phyloP scores from a whole-genome alignment of 164 flowering plant species.

The Protea cynaroides region DNA sequence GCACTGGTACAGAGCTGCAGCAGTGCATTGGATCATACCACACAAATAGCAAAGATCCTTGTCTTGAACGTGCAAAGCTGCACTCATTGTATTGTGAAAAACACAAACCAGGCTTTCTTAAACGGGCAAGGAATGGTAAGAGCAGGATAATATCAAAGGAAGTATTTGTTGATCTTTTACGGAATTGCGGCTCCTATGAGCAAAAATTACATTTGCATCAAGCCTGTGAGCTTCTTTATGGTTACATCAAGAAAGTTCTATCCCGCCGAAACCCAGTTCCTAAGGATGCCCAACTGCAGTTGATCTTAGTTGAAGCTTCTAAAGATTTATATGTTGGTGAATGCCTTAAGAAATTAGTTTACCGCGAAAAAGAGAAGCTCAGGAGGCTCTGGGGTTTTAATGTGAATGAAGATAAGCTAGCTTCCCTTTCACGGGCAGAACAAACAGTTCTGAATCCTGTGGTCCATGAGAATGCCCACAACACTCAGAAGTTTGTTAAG shows the following conservation, averaged over 20 bases:
- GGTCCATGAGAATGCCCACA: conserved; percentile 16
- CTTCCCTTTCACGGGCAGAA: conserved; percentile 25
- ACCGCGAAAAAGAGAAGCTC: conserved; percentile 68
- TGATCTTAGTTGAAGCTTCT: conserved; percentile 87
- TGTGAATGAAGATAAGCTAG: conserved; percentile 19
- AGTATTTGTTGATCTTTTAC: conserved; percentile 64
- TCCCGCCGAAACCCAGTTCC: conserved; percentile 72
- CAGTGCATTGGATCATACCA: conserved; percentile 57
- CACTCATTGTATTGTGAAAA: conserved; percentile 79
- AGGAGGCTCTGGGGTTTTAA: conserved; percentile 65
- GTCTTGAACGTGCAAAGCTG: conserved; percentile 60
- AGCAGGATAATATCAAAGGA: conserved; percentile 85
- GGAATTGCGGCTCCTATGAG: conserved; percentile 44
- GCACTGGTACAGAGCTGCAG: conserved; percentile 17
- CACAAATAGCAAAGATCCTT: conserved; percentile 29
- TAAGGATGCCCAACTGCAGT: conserved; percentile 71
- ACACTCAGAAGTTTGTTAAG: conserved; percentile 27
- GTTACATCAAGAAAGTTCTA: conserved; percentile 59
- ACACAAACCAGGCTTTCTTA: conserved; percentile 90
- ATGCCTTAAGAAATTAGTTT: conserved; percentile 55
- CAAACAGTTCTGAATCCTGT: conserved; percentile 23
- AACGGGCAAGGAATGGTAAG: conserved; percentile 92
- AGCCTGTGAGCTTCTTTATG: conserved; percentile 88
- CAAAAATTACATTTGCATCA: conserved; percentile 62
- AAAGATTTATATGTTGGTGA: conserved; percentile 55